phyloP scores from a whole-genome alignment of 2,329 filamentous ascomycete species.

The Hypoxylon sp. region DNA sequence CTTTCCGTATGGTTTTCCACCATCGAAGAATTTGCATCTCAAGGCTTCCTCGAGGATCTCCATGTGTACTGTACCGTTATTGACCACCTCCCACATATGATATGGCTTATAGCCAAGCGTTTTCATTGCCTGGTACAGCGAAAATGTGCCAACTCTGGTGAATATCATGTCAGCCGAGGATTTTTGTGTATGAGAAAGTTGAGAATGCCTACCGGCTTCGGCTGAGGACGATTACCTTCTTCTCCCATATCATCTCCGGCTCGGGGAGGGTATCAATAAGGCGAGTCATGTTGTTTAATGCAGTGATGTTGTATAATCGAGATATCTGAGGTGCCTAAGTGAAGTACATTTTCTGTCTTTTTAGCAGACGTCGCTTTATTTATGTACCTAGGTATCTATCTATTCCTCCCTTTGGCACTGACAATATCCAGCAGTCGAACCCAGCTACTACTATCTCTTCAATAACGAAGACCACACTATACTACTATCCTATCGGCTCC shows the following conservation, averaged over 20 bases:
- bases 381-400: not conserved
- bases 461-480: too few species aligned
- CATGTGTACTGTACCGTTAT: constrained; percentile 31
- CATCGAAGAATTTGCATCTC: constrained; percentile 37
- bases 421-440: not conserved
- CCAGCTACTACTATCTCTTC: not conserved
- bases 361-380: not conserved
- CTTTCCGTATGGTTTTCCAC: constrained; percentile 42
- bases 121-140: constrained; percentile 42
- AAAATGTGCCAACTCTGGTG: constrained; percentile 43
- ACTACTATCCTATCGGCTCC: not conserved
- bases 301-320: too few species aligned
- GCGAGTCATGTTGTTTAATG: constrained; percentile 31
- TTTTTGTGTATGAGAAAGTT: not conserved
- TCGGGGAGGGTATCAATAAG: constrained; percentile 39
- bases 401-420: not conserved
- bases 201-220: constrained; percentile 35
- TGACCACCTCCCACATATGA: constrained; percentile 43
- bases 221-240: constrained; percentile 41
- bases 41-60: constrained; percentile 40
- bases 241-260: constrained; percentile 32
- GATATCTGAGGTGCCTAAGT: not conserved
- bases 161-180: not conserved
- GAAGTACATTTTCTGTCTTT: not conserved
- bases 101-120: constrained; percentile 44